Evolutionary conservation across 495 filamentous ascomycete species (phyloP).

Genomic region (Tuber microsphaerosporum): DNA sequence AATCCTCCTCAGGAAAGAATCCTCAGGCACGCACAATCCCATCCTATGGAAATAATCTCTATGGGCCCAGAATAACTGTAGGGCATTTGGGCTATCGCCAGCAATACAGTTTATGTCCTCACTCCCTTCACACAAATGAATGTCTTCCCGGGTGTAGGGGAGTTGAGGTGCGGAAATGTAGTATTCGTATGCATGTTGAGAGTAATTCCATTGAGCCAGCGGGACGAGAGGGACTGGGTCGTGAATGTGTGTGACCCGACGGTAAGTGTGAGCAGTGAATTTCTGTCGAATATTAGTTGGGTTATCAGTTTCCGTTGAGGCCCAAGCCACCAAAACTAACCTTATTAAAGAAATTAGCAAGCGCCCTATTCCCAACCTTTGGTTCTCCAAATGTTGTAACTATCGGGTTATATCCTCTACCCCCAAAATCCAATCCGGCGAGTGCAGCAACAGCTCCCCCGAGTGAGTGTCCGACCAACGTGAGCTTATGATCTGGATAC

Average conservation of each 20-base stretch:
- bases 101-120: constrained; percentile 64
- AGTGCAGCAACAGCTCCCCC: constrained; percentile 88
- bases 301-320: not conserved
- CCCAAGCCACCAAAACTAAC: not conserved
- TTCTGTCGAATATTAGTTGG: constrained; percentile 51
- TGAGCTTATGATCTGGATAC: constrained; percentile 65
- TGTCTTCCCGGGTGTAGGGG: constrained; percentile 58
- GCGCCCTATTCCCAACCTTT: constrained; percentile 65
- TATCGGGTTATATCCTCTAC: constrained; percentile 60
- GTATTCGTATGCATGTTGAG: constrained; percentile 75
- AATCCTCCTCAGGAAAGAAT: constrained; percentile 30
- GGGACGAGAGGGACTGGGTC: constrained; percentile 90
- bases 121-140: constrained; percentile 64
- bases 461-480: constrained; percentile 81
- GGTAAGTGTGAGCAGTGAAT: constrained; percentile 59
- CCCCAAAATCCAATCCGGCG: constrained; percentile 67
- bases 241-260: constrained; percentile 73
- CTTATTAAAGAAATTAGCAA: constrained; percentile 50
- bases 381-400: constrained; percentile 95
- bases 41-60: constrained; percentile 94
- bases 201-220: constrained; percentile 77
- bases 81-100: constrained; percentile 61
- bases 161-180: constrained; percentile 67
- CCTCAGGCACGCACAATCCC: constrained; percentile 74
- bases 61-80: constrained; percentile 91